Base-by-base conservation (phyloP, 2,329 filamentous ascomycete genomes). In the Trichoderma sp. region DNA sequence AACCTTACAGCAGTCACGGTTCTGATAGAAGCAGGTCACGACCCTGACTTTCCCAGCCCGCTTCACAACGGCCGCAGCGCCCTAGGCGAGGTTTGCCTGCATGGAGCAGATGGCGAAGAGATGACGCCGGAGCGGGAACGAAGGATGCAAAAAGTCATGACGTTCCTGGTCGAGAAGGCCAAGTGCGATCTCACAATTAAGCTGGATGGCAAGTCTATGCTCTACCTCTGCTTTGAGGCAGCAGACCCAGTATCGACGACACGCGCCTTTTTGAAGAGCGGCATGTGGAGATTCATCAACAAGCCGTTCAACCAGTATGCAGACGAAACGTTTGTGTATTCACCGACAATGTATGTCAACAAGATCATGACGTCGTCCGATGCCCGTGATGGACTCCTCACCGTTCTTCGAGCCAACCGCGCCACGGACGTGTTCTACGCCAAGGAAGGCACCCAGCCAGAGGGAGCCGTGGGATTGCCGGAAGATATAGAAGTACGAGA, bases 251-350 rank as follows among this genome's bases (percentile, higher is more conserved):
- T 88, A 2, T 76, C 80, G 0, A 85, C 85, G 6, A 84, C 85
- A 0, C 82, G 82, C 48, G 81, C 83, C 0, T 80, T 90, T 1
- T 78, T 90, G 7, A 87, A 87, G 69, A 84, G 83, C 0, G 86
- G 84, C 50, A 81, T 89, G 76, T 90, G 87, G 86, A 86, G 87
- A 71, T 77, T 83, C 39, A 76, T 90, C 70, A 90, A 90, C 75
- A 82, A 85, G 67, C 77, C 83, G 0, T 85, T 81, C 70, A 86
- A 88, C 68, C 77, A 81, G 66, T 86, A 81, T 74, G 82, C 75
- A 1, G 78, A 83, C 48, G 81, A 82, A 26, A 79, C 77, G 5
- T 81, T 81, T 69, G 85, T 82, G 1, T 90, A 88, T 74, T 90
- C 88, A 0, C 84, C 88, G 0, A 85, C 87, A 3, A 88, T 86